A percentile compares a stretch with the other conserved stretches of the same genome.
phyloP scores from a whole-genome alignment of 345 rosid genomes.

The Hevea brasiliensis region DNA sequence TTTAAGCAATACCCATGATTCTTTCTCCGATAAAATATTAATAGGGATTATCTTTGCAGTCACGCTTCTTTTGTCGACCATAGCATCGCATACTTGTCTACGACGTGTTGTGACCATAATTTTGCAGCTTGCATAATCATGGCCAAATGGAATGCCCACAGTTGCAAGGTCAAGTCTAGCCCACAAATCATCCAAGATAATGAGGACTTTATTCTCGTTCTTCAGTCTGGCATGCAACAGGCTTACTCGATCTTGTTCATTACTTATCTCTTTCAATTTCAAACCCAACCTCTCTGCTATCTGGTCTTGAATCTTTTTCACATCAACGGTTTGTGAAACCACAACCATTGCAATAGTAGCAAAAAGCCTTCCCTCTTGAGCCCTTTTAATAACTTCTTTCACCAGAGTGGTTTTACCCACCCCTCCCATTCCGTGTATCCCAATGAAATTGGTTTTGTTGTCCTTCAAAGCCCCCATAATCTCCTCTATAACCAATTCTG shows the following conservation, averaged over 20 bases:
- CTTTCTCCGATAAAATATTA: not conserved
- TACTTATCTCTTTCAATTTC: slow-evolving; percentile 9
- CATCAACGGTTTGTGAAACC: slow-evolving; percentile 7
- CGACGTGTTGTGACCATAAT: slow-evolving; percentile 24
- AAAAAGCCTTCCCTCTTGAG: not conserved
- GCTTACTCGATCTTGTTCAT: slow-evolving; percentile 9
- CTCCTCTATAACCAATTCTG: not conserved
- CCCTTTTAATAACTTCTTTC: slow-evolving; percentile 4
- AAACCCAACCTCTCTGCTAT: slow-evolving; percentile 17
- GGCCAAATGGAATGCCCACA: slow-evolving; percentile 22
- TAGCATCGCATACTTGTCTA: slow-evolving; percentile 9
- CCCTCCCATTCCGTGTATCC: slow-evolving; percentile 22
- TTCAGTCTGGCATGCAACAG: slow-evolving; percentile 5
- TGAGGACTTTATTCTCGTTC: slow-evolving; percentile 17
- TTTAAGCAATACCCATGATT: slow-evolving; percentile 13
- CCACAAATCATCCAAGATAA: slow-evolving; percentile 38
- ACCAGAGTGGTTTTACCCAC: slow-evolving; percentile 20
- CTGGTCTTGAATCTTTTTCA: slow-evolving; percentile 16
- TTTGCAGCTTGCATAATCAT: slow-evolving; percentile 27
- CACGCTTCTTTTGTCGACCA: not conserved
- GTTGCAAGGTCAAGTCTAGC: slow-evolving; percentile 18
- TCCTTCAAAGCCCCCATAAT: not conserved
- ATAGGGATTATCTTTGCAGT: too few relatives aligned
- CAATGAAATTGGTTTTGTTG: not conserved
- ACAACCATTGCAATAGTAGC: slow-evolving; percentile 3